Conservation (phyloP, 495 filamentous ascomycete genomes). For the Penicillium simplicissimum region DNA sequence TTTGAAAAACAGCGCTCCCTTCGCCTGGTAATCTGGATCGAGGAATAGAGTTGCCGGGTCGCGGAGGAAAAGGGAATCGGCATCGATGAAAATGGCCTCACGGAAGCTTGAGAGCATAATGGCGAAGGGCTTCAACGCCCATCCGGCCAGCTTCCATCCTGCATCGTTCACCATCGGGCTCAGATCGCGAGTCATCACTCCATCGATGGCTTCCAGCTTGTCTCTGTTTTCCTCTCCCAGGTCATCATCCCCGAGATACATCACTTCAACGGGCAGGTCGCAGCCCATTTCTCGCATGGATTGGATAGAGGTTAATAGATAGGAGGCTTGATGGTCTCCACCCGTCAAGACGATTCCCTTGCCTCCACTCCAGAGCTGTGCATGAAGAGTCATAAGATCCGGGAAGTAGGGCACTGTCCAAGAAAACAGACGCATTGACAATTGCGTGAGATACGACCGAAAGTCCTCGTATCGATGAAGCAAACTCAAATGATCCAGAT, state of each 20-base stretch:
- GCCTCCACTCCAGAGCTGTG: not conserved
- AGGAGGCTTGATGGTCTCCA: constrained; percentile 31
- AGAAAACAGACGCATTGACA: not conserved
- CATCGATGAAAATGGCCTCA: constrained; percentile 53
- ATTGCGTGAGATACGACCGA: not conserved
- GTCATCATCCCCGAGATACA: constrained; percentile 40
- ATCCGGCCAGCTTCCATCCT: constrained; percentile 27
- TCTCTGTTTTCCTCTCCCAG: constrained; percentile 25
- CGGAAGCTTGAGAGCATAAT: constrained; percentile 52
- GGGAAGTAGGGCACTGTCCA: not conserved
- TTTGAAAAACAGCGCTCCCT: constrained; percentile 43
- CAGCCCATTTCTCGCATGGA: constrained; percentile 34
- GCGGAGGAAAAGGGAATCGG: constrained; percentile 44
- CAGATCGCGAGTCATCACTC: constrained; percentile 25
- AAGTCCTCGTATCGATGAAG: not conserved
- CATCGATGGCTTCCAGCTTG: constrained; percentile 16
- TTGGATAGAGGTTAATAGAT: constrained; percentile 34
- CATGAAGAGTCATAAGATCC: not conserved
- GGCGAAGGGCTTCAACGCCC: constrained; percentile 44
- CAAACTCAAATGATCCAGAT: not conserved
- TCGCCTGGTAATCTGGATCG: constrained; percentile 27
- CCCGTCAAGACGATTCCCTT: constrained; percentile 37
- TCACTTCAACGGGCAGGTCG: constrained; percentile 38
- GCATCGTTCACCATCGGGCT: constrained; percentile 24
- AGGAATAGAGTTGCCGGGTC: constrained; percentile 44